These are phyloP conservation scores for Yamadazyma pseudoaaseri DNA, from an alignment of 1,139 yeast species.

Conservation along the genomic window DNA sequence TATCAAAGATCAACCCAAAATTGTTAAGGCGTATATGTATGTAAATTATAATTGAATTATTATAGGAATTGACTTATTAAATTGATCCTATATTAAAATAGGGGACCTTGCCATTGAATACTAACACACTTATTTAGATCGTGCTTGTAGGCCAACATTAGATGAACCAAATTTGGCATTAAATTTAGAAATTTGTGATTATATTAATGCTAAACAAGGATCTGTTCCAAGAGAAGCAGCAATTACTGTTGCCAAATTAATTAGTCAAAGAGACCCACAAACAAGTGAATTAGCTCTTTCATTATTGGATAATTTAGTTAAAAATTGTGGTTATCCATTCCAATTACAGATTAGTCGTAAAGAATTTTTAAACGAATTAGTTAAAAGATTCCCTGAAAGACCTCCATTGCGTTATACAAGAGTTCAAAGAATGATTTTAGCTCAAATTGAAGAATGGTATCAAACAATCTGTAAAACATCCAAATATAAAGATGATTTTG, in stretches of 20 bases:
- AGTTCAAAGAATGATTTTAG: conserved; percentile 80
- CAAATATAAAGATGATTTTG: conserved; percentile 86
- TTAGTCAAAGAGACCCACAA: conserved; percentile 82
- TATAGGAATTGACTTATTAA: too few relatives aligned
- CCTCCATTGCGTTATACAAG: conserved; percentile 86
- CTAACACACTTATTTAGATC: conserved; percentile 40
- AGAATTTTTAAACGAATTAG: conserved; percentile 91
- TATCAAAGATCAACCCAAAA: conserved; percentile 54
- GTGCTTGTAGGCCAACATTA: conserved; percentile 86
- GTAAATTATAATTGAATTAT: conserved; percentile 21
- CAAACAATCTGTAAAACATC: conserved; percentile 92
- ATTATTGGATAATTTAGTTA: conserved; percentile 83
- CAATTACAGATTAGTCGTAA: conserved; percentile 93
- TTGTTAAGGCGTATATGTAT: conserved; percentile 63
- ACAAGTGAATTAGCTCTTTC: conserved; percentile 60
- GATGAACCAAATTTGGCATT: conserved; percentile 86
- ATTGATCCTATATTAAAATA: neutral
- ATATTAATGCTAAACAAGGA: conserved; percentile 90
- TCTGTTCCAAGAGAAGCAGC: conserved; percentile 92
- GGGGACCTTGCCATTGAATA: conserved; percentile 4
- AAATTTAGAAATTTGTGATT: conserved; percentile 90
- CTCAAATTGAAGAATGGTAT: conserved; percentile 96
- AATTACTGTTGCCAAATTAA: conserved; percentile 77
- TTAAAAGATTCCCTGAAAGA: conserved; percentile 89
- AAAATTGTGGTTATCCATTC: conserved; percentile 97